These are phyloP conservation scores for Cutaneotrichosporon sp. DNA, from an alignment of 1,284 basidiomycete genomes.

Conservation along the genomic window DNA sequence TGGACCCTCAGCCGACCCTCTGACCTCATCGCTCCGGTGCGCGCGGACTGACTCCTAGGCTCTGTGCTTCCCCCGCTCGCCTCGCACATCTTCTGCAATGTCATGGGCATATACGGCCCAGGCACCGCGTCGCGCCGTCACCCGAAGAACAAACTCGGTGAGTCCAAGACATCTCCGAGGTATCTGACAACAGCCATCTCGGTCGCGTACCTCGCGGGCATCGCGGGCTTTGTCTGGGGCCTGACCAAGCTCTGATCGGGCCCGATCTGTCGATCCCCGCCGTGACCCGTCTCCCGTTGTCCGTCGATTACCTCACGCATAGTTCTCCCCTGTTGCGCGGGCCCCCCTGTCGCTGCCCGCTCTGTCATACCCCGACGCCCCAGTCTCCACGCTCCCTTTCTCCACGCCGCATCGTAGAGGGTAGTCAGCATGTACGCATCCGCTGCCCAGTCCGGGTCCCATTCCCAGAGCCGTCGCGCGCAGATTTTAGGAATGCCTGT, in stretches of 20 bases:
- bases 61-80: constrained; percentile 61
- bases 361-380: background rate
- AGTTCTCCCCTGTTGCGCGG: background rate
- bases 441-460: background rate
- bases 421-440: background rate
- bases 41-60: constrained; percentile 29
- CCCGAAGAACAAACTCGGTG: constrained; percentile 35
- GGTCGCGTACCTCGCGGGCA: constrained; percentile 43
- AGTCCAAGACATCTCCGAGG: constrained; percentile 12
- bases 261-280: background rate
- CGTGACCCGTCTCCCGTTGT: background rate
- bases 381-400: background rate
- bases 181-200: constrained; percentile 31
- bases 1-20: no score
- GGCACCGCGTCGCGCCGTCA: constrained; percentile 37
- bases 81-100: constrained; percentile 88
- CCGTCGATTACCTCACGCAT: background rate
- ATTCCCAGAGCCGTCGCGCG: background rate
- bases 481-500: constrained; percentile 2
- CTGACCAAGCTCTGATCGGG: constrained; percentile 16
- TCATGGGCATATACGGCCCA: constrained; percentile 69
- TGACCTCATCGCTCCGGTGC: background rate
- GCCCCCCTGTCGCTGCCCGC: background rate
- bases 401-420: constrained; percentile 1
- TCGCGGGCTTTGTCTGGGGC: constrained; percentile 42